Evolutionary conservation across 2,329 filamentous ascomycete species (phyloP).

Genomic region (Aphanocladium album): DNA sequence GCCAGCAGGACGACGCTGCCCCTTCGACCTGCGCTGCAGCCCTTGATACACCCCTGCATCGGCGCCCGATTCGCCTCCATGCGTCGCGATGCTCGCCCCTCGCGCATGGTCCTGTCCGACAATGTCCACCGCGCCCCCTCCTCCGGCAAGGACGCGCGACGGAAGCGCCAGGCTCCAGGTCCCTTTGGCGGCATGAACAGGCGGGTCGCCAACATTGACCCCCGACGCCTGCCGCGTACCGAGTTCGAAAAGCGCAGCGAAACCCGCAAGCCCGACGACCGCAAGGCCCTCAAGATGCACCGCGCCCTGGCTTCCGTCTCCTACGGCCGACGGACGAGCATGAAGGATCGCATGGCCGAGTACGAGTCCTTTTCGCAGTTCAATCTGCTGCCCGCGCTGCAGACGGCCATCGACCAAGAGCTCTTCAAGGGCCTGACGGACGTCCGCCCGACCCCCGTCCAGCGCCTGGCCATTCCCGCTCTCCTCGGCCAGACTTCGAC

Average conservation of each 20-base stretch:
- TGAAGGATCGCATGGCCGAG: constrained; percentile 55
- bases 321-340: constrained; percentile 58
- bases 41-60: background rate
- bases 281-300: constrained; percentile 92
- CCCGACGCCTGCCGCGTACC: constrained; percentile 17
- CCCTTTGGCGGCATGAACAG: constrained; percentile 55
- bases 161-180: constrained; percentile 37
- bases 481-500: constrained; percentile 55
- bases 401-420: constrained; percentile 66
- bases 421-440: constrained; percentile 70
- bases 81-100: constrained; percentile 20
- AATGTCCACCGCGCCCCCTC: constrained; percentile 40
- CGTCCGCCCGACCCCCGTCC: constrained; percentile 79
- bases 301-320: constrained; percentile 68
- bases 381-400: constrained; percentile 64
- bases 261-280: constrained; percentile 35
- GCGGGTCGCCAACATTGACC: constrained; percentile 39
- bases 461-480: constrained; percentile 80
- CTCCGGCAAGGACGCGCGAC: constrained; percentile 28
- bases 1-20: background rate
- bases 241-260: constrained; percentile 19
- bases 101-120: constrained; percentile 55
- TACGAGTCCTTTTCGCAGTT: constrained; percentile 80
- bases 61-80: constrained; percentile 2
- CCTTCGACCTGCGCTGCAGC: background rate